A percentile compares a stretch with the other conserved stretches of the same genome.
phyloP scores from a whole-genome alignment of 768 basidiomycete species.

The Lentinus brumalis region DNA sequence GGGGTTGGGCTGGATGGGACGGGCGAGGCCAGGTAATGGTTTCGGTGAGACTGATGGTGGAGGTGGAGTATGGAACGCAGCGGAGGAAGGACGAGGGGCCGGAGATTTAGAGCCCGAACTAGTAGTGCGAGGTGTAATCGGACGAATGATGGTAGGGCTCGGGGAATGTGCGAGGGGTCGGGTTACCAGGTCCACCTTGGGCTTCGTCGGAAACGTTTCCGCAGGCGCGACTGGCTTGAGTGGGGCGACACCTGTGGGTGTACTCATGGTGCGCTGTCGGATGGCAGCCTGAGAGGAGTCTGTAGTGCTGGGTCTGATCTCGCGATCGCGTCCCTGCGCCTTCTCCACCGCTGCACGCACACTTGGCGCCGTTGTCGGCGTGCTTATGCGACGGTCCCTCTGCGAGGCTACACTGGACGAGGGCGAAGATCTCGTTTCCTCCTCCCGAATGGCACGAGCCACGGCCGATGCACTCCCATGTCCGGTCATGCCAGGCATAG shows the following conservation, averaged over 20 bases:
- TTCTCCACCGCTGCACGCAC: constrained; percentile 39
- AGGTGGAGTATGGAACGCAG: constrained; percentile 21
- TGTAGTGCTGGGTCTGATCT: constrained; percentile 32
- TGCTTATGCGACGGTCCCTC: constrained; percentile 36
- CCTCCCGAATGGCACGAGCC: constrained; percentile 12
- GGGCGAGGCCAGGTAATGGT: constrained; percentile 43
- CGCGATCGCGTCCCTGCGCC: constrained; percentile 39
- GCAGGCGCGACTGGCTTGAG: background rate
- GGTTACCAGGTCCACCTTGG: constrained; percentile 6
- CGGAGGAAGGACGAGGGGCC: constrained; percentile 9
- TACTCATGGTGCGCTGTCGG: constrained; percentile 55
- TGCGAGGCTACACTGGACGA: background rate
- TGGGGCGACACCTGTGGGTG: constrained; percentile 34
- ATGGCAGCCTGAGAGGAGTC: constrained; percentile 20
- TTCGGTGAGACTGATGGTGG: constrained; percentile 28
- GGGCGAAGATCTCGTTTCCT: constrained; percentile 5
- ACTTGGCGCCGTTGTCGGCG: constrained; percentile 30
- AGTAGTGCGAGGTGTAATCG: constrained; percentile 9
- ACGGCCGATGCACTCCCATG: constrained; percentile 18
- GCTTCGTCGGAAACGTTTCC: constrained; percentile 4
- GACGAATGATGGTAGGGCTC: constrained; percentile 1
- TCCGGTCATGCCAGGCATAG: constrained; percentile 69
- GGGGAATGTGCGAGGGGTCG: constrained; percentile 16
- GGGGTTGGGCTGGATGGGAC: constrained; percentile 53
- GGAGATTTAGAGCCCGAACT: constrained; percentile 13